Evolutionary conservation across 2,329 filamentous ascomycete genomes (phyloP), one percentile per base, ranked within the genome.

Genomic region (Penicillium sp.): DNA sequence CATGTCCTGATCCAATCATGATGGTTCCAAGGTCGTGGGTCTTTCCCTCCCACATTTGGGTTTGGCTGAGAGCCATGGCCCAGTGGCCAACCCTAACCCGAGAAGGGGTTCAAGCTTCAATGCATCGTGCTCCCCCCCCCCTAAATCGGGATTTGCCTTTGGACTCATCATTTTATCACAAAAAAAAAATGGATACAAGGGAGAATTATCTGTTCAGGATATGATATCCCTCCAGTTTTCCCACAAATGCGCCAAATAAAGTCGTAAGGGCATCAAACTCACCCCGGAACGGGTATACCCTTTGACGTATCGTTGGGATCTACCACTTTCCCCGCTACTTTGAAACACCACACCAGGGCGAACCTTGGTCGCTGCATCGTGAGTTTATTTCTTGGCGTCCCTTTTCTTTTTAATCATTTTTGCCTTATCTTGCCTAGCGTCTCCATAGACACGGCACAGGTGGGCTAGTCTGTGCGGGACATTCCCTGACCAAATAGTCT

Each of bases 221-320:
- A 19, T 39, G n/a, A 19, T n/a, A 7, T 9, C n/a, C 19, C 9
- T 8, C 4, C 35, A n/a, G 3, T 10, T 13, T 22, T 13, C 1
- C 1, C 3, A 2, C 19, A 13, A 21, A 13, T 42, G 2, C 11
- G 11, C 11, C 14, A 1, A 21, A 21, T 26, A 21, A 37, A 16
- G 3, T 33, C 5, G 3, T 2, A 37, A 33, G 1, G 13, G 2
- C 35, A 42, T 22, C 24, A 10, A 49, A 29, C 33, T 44, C 33
- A 6, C 43, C 49, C 49, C 49, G 27, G 61, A 63, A 65, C 65
- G 66, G 68, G 66, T 69, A 66, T 67, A 67, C 64, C 66, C 69
- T 68, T 70, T 70, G 68, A 70, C 66, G 65, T 68, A 67, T 64
- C 59, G 64, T 58, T 69, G 62, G 65, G 65, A 70, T 67, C 67